Base-by-base conservation (phyloP, 305 asterid species). In the Nicotiana rustica region DNA sequence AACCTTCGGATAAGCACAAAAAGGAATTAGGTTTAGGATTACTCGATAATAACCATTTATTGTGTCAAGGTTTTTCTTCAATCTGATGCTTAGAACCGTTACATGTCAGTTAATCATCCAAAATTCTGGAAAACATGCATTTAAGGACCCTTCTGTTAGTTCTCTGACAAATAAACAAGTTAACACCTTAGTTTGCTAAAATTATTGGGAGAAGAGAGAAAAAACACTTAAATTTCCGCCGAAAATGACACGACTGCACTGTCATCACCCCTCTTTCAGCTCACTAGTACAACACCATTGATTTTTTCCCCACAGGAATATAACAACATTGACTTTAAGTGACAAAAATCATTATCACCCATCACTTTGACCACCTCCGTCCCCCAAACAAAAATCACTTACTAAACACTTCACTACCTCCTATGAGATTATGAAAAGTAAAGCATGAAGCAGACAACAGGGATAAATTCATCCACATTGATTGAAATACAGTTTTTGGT, bases 1-100 rank as follows among this genome's bases (percentile, higher is more conserved):
- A 96, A 86, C 93, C 99, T 96, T 62, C 38, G 19, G n/a, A 31
- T 84, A 81, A 84, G 73, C 67, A 76, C 77, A 69, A 38, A 38
- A 10, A 38, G n/a, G 13, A 8, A 47, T 9, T 5, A 38, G 33
- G 41, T 69, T 67, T 38, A 69, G 77, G 77, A 69, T 35, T 33
- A 35, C 2, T n/a, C 52, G 47, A 41, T 52, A 12, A 52, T 52
- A 52, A 69, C 57, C 17, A 52, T 69, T 21, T 69, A 10, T 38
- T 55, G 57, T 38, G 33, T 6, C 19, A 38, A n/a, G 77, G 57
- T 36, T 13, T 69, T 69, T 69, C 77, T 69, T 69, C 77, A 69
- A 10, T 69, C 17, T 36, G 77, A 38, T 69, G 10, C 31, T 38
- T n/a, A 2, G 77, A 69, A 36, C 55, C 52, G 29, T 67, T 67